Evolutionary conservation across 139 green algal genomes (phyloP), one percentile per base, ranked within the genome.

Genomic region (Choricystis sp.): DNA sequence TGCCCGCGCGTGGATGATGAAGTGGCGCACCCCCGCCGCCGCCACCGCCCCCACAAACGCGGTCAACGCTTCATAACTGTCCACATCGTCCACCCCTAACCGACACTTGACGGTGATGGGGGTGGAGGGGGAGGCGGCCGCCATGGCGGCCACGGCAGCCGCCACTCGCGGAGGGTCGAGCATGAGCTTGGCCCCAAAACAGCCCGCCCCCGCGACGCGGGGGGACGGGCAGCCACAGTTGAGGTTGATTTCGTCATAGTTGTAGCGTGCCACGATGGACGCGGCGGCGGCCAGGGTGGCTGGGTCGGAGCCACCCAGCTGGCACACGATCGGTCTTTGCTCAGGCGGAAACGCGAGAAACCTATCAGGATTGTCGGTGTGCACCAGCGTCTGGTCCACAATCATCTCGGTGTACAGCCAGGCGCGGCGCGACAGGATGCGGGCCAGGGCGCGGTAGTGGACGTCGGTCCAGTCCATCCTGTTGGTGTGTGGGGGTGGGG

Each of bases 371-470:
- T 74, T 29, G 9, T 67, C 67, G 29, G 83, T 85, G 75, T 95
- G 78, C 0, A 94, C 49, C 26, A 96, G 67, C 1, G 89, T 95
- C 29, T 81, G 77, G 74, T 94, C 89, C 22, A 96, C 89, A 16
- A 96, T 83, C 89, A 95, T 96, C 73, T 96, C 89, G 0, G 86
- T 93, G 80, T 85, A 95, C 25, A 94, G 75, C 85, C 81, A 91
- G 19, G 84, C 91, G 61, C 78, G 77, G 31, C 69, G 72, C 1
- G 79, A 87, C 3, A 96, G 67, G 14, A 95, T 55, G 2, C 89
- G 79, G 0, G 79, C 83, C 30, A 96, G 72, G 76, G 94, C 84
- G 3, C 88, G 75, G 67, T 85, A 96, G 62, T 94, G 82, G 21
- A 96, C 23, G 61, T 96, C 87, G 1, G 89, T 96, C 74, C 81